These are phyloP conservation scores for Fusarium drepaniforme DNA, from an alignment of 2,329 filamentous ascomycete genomes.

Conservation along the genomic window DNA sequence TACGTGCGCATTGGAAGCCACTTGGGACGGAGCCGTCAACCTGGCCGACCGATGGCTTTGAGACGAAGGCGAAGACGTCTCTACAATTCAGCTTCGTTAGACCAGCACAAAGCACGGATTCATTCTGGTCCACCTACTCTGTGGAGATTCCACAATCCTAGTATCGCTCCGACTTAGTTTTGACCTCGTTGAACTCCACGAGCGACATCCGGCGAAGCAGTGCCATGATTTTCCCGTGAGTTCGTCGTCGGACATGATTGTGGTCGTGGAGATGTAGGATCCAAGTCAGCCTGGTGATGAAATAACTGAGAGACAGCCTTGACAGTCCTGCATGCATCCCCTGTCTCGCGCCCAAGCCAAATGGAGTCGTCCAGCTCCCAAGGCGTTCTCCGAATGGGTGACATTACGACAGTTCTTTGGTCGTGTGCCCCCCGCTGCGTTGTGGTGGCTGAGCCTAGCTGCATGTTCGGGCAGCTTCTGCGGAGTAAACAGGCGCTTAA, in stretches of 20 bases:
- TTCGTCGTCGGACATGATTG: neutral
- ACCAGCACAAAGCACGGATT: neutral
- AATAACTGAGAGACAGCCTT: neutral
- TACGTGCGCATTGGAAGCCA: neutral
- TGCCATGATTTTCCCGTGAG: neutral
- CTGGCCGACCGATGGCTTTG: neutral
- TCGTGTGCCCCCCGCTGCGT: neutral
- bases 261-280: neutral
- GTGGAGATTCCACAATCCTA: neutral
- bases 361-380: neutral
- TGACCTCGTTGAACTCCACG: neutral
- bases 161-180: neutral
- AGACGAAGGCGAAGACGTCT: neutral
- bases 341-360: neutral
- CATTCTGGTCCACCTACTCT: neutral
- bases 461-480: neutral
- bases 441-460: neutral
- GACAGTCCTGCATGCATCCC: neutral
- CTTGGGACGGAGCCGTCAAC: neutral
- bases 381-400: neutral
- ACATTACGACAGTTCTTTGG: neutral
- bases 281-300: neutral
- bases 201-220: neutral
- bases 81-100: neutral
- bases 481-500: neutral